Conservation (phyloP, 805 yeast species). For the Barnettozyma siamensis region DNA sequence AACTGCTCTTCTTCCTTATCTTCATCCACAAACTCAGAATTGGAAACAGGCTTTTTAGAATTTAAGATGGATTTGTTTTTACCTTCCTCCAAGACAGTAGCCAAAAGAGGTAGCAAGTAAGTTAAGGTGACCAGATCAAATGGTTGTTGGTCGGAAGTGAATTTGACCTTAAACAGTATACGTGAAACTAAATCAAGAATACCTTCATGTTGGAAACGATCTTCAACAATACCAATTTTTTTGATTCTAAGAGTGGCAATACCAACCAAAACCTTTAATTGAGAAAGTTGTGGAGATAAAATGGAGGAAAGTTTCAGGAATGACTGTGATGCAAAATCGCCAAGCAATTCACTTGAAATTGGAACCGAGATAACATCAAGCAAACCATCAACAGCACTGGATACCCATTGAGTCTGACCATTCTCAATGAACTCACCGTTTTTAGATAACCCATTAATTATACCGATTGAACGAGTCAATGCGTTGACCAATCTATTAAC, state of each 20-base stretch:
- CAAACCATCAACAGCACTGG: conserved; percentile 50
- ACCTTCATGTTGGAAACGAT: conserved; percentile 44
- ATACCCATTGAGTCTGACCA: conserved; percentile 67
- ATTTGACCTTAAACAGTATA: conserved; percentile 68
- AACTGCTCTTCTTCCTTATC: conserved; percentile 87
- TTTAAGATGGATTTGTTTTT: conserved; percentile 48
- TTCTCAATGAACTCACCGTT: conserved; percentile 51
- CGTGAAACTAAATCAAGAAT: conserved; percentile 51
- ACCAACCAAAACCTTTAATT: conserved; percentile 51
- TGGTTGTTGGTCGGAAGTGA: conserved; percentile 66
- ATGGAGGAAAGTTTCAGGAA: conserved; percentile 51
- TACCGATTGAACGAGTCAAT: conserved; percentile 43
- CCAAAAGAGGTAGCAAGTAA: conserved; percentile 70
- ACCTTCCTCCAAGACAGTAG: conserved; percentile 62
- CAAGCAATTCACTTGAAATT: conserved; percentile 33
- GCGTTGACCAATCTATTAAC: conserved; percentile 35
- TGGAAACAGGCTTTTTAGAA: conserved; percentile 45
- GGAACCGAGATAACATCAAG: conserved; percentile 38
- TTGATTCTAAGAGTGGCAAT: conserved; percentile 61
- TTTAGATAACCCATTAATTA: conserved; percentile 49
- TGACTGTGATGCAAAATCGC: conserved; percentile 39
- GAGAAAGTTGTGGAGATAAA: conserved; percentile 46
- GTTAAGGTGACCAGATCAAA: conserved; percentile 64
- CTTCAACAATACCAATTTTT: conserved; percentile 40
- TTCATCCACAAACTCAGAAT: conserved; percentile 71